These are phyloP conservation scores for Ustilago nuda DNA, from an alignment of 1,284 basidiomycete genomes.

Conservation along the genomic window DNA sequence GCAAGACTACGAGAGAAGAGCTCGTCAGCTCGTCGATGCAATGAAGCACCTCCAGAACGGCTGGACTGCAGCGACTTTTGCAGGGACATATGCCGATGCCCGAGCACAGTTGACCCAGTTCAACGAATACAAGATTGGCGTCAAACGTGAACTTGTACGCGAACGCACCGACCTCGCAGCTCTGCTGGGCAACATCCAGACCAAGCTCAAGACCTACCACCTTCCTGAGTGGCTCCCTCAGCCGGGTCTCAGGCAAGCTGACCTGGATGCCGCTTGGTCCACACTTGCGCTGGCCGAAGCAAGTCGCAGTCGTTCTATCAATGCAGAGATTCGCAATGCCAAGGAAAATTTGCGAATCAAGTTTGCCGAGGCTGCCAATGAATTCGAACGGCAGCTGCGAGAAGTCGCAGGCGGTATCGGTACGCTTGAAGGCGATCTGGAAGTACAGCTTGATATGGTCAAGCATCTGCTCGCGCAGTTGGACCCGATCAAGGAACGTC, in stretches of 20 bases:
- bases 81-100: slow-evolving; percentile 78
- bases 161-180: slow-evolving; percentile 90
- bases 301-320: slow-evolving; percentile 82
- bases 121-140: slow-evolving; percentile 84
- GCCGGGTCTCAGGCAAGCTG: slow-evolving; percentile 70
- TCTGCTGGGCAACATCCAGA: slow-evolving; percentile 91
- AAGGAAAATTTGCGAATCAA: slow-evolving; percentile 81
- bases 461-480: slow-evolving; percentile 44
- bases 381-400: slow-evolving; percentile 74
- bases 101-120: slow-evolving; percentile 81
- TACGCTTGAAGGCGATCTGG: slow-evolving; percentile 57
- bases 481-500: slow-evolving; percentile 43
- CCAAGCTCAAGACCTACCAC: slow-evolving; percentile 91
- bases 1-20: slow-evolving; percentile 94
- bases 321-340: slow-evolving; percentile 81
- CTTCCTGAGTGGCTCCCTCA: slow-evolving; percentile 61
- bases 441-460: slow-evolving; percentile 49
- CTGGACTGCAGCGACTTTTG: slow-evolving; percentile 56
- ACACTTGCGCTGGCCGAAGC: slow-evolving; percentile 81
- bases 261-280: slow-evolving; percentile 85
- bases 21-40: slow-evolving; percentile 71
- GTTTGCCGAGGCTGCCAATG: slow-evolving; percentile 86
- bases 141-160: slow-evolving; percentile 86
- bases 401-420: slow-evolving; percentile 51
- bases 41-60: slow-evolving; percentile 45